phyloP scores from a whole-genome alignment of 2,329 filamentous ascomycete genomes.

The Neonectria hederae region DNA sequence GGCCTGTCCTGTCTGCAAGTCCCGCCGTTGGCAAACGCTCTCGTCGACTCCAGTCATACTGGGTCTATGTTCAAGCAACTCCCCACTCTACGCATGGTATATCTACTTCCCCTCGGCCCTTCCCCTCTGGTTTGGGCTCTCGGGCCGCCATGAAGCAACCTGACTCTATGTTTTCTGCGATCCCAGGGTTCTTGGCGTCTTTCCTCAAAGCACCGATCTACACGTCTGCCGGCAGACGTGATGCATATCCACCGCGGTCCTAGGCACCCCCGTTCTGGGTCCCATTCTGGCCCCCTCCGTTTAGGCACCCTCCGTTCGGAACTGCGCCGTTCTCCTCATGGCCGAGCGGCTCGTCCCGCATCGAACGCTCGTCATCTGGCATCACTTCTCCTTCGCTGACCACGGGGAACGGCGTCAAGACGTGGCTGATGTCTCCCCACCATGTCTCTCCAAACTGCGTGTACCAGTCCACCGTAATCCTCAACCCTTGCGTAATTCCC shows the following conservation, averaged over 20 bases:
- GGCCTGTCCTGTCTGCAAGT: neutral
- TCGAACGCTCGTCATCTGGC: slow-evolving; percentile 54
- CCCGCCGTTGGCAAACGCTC: neutral
- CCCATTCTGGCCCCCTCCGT: slow-evolving; percentile 18
- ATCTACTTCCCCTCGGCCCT: slow-evolving; percentile 4
- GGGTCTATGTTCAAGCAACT: slow-evolving; percentile 26
- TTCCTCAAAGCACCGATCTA: neutral
- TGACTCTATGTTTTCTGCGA: neutral
- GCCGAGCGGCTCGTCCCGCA: slow-evolving; percentile 47
- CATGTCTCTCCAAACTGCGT: slow-evolving; percentile 70
- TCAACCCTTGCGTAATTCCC: slow-evolving; percentile 69
- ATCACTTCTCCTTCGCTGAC: slow-evolving; percentile 66
- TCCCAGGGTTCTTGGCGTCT: neutral
- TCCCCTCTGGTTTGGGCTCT: neutral
- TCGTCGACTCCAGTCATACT: slow-evolving; percentile 1
- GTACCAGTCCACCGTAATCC: slow-evolving; percentile 76
- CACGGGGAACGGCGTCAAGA: slow-evolving; percentile 73
- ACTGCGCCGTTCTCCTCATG: slow-evolving; percentile 32
- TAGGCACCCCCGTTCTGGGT: slow-evolving; percentile 7
- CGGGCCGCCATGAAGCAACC: slow-evolving; percentile 1
- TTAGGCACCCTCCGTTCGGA: neutral
- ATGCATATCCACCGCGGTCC: slow-evolving; percentile 24
- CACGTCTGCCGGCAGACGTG: neutral
- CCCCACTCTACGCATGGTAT: slow-evolving; percentile 31
- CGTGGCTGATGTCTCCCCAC: slow-evolving; percentile 78